phyloP scores from a whole-genome alignment of 495 filamentous ascomycete species.

The Penicillium paxilli region DNA sequence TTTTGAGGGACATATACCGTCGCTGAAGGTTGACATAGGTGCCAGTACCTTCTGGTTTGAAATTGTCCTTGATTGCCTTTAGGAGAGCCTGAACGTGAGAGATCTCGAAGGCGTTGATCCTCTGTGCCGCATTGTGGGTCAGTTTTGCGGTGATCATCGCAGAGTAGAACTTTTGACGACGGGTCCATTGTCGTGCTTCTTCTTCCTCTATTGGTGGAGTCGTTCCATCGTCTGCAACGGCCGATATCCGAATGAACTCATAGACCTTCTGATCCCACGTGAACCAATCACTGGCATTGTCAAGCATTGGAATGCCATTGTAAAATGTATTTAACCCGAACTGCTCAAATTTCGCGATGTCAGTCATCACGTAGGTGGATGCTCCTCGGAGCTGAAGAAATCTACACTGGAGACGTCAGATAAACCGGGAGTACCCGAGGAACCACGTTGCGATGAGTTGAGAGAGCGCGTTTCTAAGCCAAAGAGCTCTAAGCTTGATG shows the following conservation, averaged over 20 bases:
- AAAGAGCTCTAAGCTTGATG: constrained; percentile 9
- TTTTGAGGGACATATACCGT: constrained; percentile 11
- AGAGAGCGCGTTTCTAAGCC: constrained; percentile 3
- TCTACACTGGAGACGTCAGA: not conserved
- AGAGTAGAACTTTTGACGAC: constrained; percentile 10
- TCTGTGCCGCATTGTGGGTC: constrained; percentile 12
- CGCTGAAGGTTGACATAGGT: constrained; percentile 12
- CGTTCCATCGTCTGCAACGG: constrained; percentile 3
- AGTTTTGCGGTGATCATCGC: constrained; percentile 14
- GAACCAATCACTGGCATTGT: constrained; percentile 11
- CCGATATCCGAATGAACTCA: constrained; percentile 9
- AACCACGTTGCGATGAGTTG: not conserved
- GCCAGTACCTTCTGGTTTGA: constrained; percentile 11
- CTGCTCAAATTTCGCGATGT: constrained; percentile 7
- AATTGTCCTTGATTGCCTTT: constrained; percentile 8
- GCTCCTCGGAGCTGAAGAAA: constrained; percentile 1
- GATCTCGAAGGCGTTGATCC: constrained; percentile 13
- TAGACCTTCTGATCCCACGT: constrained; percentile 10
- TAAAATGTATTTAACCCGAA: constrained; percentile 8
- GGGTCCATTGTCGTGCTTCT: constrained; percentile 9
- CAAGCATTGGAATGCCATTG: not conserved
- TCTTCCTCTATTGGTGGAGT: constrained; percentile 3
- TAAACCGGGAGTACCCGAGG: not conserved
- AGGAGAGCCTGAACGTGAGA: constrained; percentile 6
- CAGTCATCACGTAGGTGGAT: not conserved